Evolutionary conservation across 2,329 filamentous ascomycete species (phyloP).

Genomic region (Nannizzia gypsea): DNA sequence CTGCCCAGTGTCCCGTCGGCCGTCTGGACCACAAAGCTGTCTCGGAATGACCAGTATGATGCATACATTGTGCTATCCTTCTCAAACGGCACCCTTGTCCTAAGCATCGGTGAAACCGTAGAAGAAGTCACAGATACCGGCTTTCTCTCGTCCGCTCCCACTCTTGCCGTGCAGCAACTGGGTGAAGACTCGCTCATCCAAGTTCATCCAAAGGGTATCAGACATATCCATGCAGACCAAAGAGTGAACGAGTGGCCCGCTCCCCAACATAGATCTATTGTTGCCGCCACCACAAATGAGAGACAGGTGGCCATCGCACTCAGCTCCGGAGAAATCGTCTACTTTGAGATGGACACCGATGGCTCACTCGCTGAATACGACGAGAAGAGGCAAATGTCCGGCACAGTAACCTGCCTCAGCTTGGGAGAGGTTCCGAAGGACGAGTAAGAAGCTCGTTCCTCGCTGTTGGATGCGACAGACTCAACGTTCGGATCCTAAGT

Average conservation of each 20-base stretch:
- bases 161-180: conserved; percentile 83
- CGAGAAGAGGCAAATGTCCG: conserved; percentile 88
- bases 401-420: conserved; percentile 88
- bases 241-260: conserved; percentile 86
- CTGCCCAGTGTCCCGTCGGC: conserved; percentile 77
- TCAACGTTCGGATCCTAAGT: conserved; percentile 84
- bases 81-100: conserved; percentile 74
- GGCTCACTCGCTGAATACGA: conserved; percentile 87
- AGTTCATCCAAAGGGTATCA: conserved; percentile 90
- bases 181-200: conserved; percentile 88
- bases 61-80: conserved; percentile 94
- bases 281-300: conserved; percentile 85
- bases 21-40: conserved; percentile 91
- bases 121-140: conserved; percentile 91
- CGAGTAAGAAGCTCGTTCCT: conserved; percentile 81
- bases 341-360: conserved; percentile 93
- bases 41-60: conserved; percentile 70
- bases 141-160: conserved; percentile 78
- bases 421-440: conserved; percentile 82
- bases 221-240: conserved; percentile 67
- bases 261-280: conserved; percentile 87
- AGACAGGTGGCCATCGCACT: conserved; percentile 86
- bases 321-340: conserved; percentile 92
- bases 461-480: conserved; percentile 92
- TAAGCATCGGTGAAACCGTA: conserved; percentile 93